Percentiles rank a stretch among this genome's conserved stretches.
Conservation (phyloP, 2,329 filamentous ascomycete genomes). For the Akanthomyces muscarius region DNA sequence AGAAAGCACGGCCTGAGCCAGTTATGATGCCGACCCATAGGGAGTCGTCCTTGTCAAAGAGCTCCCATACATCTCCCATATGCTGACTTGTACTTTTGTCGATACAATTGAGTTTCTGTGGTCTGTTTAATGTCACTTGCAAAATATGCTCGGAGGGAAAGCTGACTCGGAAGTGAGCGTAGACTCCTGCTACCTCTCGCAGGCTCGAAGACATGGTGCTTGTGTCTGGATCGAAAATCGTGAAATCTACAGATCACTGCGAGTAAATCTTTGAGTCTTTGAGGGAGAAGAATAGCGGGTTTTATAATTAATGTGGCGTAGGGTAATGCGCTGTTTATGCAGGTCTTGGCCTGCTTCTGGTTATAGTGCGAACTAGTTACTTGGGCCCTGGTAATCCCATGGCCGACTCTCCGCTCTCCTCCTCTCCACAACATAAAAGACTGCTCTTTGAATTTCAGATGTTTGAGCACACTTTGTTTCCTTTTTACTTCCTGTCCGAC, state of each 20-base stretch:
- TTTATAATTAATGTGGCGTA: not conserved
- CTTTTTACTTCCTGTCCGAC: no score
- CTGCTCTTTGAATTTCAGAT: not conserved
- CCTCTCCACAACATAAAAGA: not conserved
- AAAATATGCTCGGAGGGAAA: not conserved
- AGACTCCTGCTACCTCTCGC: not conserved
- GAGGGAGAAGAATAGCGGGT: not conserved
- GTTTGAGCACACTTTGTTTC: not conserved
- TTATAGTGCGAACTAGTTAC: not conserved
- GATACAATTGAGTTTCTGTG: constrained; percentile 2
- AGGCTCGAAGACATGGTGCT: not conserved
- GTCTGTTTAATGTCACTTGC: not conserved
- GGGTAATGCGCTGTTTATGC: not conserved
- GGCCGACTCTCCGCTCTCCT: not conserved
- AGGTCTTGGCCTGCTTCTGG: not conserved
- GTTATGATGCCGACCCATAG: constrained; percentile 1
- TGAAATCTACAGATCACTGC: not conserved
- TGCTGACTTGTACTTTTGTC: not conserved
- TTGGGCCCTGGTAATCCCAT: not conserved
- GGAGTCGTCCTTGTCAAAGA: not conserved
- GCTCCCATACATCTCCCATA: not conserved
- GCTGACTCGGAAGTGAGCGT: constrained; percentile 2
- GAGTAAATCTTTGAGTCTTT: not conserved
- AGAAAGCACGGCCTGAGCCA: not conserved
- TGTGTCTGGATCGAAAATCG: not conserved